A percentile compares a stretch with the other conserved stretches of the same genome.
Evolutionary conservation across 768 basidiomycete genomes (phyloP).

Genomic region (Trametes meyenii): DNA sequence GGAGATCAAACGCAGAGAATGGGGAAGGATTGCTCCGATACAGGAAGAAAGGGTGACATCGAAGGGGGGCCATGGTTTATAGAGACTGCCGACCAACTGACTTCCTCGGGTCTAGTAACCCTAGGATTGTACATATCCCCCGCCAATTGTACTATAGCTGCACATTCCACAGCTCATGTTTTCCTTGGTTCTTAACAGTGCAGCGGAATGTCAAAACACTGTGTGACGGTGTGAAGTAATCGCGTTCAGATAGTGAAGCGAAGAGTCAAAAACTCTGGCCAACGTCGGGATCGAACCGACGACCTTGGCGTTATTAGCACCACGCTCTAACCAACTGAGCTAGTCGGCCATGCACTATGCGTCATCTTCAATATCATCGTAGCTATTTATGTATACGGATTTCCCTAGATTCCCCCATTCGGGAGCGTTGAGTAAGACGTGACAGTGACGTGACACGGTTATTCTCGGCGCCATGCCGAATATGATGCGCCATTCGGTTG

Average conservation of each 20-base stretch:
- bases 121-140: no score
- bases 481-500: neutral
- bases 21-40: constrained; percentile 7
- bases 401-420: no score
- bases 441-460: neutral
- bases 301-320: constrained; percentile 60
- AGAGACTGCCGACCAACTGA: no score
- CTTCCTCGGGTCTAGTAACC: no score
- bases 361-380: no score
- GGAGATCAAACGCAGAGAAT: neutral
- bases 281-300: constrained; percentile 31
- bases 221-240: no score
- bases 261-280: constrained; percentile 12
- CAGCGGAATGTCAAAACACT: no score
- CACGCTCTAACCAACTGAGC: constrained; percentile 95
- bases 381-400: no score
- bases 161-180: no score
- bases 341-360: constrained; percentile 75
- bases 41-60: constrained; percentile 4
- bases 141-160: no score
- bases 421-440: constrained; percentile 1
- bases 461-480: neutral
- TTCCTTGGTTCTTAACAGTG: no score
- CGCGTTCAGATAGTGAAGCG: neutral
- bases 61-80: no score